Conservation (phyloP, 345 rosid genomes). For the Aethionema arabicum region DNA sequence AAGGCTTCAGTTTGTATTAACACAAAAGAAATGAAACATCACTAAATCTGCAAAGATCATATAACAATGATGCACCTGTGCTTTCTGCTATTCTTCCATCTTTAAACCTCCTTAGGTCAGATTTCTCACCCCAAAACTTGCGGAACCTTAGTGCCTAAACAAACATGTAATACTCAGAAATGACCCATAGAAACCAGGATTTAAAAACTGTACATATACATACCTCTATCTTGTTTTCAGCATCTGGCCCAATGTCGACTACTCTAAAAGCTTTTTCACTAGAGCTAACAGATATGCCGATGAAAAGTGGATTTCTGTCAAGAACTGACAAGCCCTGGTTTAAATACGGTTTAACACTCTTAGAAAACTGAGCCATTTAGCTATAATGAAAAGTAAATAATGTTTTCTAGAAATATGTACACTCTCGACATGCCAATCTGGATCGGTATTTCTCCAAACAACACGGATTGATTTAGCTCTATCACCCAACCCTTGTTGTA, state of each 20-base stretch:
- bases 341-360: constrained; percentile 1
- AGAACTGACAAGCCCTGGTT: constrained; percentile 61
- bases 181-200: not conserved
- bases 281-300: constrained; percentile 65
- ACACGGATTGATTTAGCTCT: constrained; percentile 61
- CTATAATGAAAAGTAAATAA: not conserved
- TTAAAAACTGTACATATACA: not conserved
- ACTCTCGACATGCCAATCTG: constrained; percentile 49
- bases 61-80: constrained; percentile 46
- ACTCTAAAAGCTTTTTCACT: constrained; percentile 56
- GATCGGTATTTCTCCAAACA: constrained; percentile 55
- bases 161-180: constrained; percentile 1
- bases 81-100: constrained; percentile 87
- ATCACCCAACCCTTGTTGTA: constrained; percentile 60
- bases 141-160: constrained; percentile 56
- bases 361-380: not conserved
- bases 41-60: not conserved
- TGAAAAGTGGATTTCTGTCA: constrained; percentile 50
- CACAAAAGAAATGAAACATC: not conserved
- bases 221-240: constrained; percentile 80
- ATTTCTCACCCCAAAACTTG: constrained; percentile 74
- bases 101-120: constrained; percentile 72
- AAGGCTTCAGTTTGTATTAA: constrained; percentile 21
- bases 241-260: constrained; percentile 76
- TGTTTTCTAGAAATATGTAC: constrained; percentile 38